These are phyloP conservation scores for Trypanosoma caninum DNA, from an alignment of 208 protist species.

Conservation along the genomic window DNA sequence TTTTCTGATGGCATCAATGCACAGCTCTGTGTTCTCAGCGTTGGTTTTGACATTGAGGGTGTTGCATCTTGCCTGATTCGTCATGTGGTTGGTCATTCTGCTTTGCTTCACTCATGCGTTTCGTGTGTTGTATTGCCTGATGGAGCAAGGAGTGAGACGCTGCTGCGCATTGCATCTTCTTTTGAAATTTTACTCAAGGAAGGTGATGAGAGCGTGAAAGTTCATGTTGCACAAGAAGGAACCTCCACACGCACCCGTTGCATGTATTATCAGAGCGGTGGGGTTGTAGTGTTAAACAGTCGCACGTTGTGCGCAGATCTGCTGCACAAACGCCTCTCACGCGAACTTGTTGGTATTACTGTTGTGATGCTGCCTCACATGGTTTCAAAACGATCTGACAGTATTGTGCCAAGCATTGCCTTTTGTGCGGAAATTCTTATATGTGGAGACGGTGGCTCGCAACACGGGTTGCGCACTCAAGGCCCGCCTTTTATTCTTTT, in stretches of 20 bases:
- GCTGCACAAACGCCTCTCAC: slow-evolving; percentile 69
- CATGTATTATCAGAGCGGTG: slow-evolving; percentile 50
- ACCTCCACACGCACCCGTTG: slow-evolving; percentile 57
- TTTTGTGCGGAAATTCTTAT: slow-evolving; percentile 77
- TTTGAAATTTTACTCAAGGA: slow-evolving; percentile 18
- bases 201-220: slow-evolving; percentile 14
- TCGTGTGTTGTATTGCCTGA: slow-evolving; percentile 94
- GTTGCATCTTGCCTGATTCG: slow-evolving; percentile 31
- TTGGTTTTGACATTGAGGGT: slow-evolving; percentile 55
- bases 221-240: slow-evolving; percentile 65
- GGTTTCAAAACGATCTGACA: slow-evolving; percentile 22
- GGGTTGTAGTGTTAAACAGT: slow-evolving; percentile 59
- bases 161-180: slow-evolving; percentile 83
- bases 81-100: neutral
- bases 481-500: slow-evolving; percentile 48
- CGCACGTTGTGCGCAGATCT: slow-evolving; percentile 75
- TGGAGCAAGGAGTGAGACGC: slow-evolving; percentile 75
- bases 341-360: slow-evolving; percentile 38
- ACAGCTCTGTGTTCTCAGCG: slow-evolving; percentile 65
- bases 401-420: slow-evolving; percentile 41
- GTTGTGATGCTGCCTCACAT: slow-evolving; percentile 41
- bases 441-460: slow-evolving; percentile 19
- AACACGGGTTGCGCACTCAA: slow-evolving; percentile 3
- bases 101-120: slow-evolving; percentile 77
- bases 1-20: slow-evolving; percentile 35